Base-by-base conservation (phyloP, 148 eudicot species). In the Talinum fruticosum region DNA sequence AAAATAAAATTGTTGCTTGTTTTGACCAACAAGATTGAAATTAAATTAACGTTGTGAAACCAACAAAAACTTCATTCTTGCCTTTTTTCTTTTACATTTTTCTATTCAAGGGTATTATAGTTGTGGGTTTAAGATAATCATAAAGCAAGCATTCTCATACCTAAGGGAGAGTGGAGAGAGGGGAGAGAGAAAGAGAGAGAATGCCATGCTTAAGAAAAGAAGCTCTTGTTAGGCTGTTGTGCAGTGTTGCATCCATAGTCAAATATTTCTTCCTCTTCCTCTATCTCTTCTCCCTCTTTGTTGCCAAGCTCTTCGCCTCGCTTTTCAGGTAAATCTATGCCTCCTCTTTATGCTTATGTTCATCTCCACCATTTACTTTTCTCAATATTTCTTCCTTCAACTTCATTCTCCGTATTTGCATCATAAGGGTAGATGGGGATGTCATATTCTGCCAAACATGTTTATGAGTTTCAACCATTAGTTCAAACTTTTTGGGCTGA, bases 191-290 rank as follows among this genome's bases (percentile, higher is more conserved):
- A 38, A 76, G 77, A 78, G 85, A 86, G 36, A 75, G 66, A 86
- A 91, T 92, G 97, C 93, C 95, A 91, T 92, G 90, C 78, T 87
- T 89, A 78, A 79, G 68, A 69, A 85, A 88, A 84, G 90, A 85
- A 84, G 78, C 90, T 78, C 68, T 91, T 64, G 87, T 73, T 84
- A 87, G 82, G 82, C 80, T 92, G 65, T 88, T 91, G 82, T 87
- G 82, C 85, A 79, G 82, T 79, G 77, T 86, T 82, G 88, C 91
- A 1, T 72, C 72, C 80, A 81, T 85, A 77, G 79, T 87, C 78
- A 86, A 86, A 45, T 93, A 87, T 79, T 85, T 95, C 80, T 85
- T 89, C 87, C 78, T 95, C 85, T 87, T 92, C 90, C 87, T 88
- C 82, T 91, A 88, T 72, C 81, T 91, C 88, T 80, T 90, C 69